phyloP scores from a whole-genome alignment of 768 basidiomycete species.

The Dioszegia crocea region DNA sequence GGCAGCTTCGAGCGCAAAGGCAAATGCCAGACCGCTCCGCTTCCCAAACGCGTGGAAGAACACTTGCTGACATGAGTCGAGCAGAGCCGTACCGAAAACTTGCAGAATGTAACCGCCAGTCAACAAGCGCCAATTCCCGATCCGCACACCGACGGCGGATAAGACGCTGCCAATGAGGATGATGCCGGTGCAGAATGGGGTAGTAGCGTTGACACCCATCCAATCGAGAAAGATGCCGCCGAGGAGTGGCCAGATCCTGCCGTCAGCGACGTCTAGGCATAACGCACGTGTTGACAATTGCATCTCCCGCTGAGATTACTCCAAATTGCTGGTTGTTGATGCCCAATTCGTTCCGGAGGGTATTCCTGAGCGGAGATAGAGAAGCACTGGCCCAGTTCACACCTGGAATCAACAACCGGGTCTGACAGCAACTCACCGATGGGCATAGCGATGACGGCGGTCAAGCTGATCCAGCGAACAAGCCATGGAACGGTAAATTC shows the following conservation, averaged over 20 bases:
- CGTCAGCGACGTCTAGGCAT: neutral
- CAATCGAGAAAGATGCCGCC: slow-evolving; percentile 1
- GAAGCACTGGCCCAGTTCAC: slow-evolving; percentile 6
- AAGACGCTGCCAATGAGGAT: slow-evolving; percentile 10
- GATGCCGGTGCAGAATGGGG: neutral
- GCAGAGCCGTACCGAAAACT: slow-evolving; percentile 12
- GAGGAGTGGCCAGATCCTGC: neutral
- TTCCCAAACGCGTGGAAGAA: slow-evolving; percentile 11
- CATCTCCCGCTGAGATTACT: slow-evolving; percentile 6
- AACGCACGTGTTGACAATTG: neutral
- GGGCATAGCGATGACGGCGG: slow-evolving; percentile 4
- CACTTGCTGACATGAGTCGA: slow-evolving; percentile 14
- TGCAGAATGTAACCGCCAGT: slow-evolving; percentile 12
- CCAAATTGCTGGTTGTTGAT: slow-evolving; percentile 17
- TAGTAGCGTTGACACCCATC: neutral
- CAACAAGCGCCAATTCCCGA: slow-evolving; percentile 6
- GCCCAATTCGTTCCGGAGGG: slow-evolving; percentile 10
- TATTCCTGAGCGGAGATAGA: slow-evolving; percentile 5
- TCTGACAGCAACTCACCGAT: neutral
- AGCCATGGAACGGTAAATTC: neutral
- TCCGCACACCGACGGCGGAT: slow-evolving; percentile 1
- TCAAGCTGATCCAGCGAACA: slow-evolving; percentile 4
- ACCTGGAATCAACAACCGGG: neutral
- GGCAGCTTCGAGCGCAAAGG: slow-evolving; percentile 11
- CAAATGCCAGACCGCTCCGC: slow-evolving; percentile 7